Percentiles rank a stretch among this genome's conserved stretches.
phyloP scores from a whole-genome alignment of 352 stramenopile species.

The Phytophthora meadii region DNA sequence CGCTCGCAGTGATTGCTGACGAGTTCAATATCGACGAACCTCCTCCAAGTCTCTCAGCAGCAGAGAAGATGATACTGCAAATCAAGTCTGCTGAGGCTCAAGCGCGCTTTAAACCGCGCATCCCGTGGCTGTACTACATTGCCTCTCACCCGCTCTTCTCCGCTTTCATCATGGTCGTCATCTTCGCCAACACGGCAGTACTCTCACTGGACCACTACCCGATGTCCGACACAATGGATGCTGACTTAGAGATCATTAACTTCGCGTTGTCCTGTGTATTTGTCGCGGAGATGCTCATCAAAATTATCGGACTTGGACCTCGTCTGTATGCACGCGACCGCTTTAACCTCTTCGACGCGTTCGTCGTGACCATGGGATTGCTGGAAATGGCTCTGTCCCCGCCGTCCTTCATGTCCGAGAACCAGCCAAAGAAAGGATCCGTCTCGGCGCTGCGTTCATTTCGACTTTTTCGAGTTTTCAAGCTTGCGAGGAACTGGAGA shows the following conservation, averaged over 20 bases:
- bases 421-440: constrained; percentile 62
- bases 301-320: constrained; percentile 79
- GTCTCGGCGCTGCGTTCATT: constrained; percentile 91
- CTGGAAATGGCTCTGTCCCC: constrained; percentile 72
- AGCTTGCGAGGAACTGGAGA: constrained; percentile 92
- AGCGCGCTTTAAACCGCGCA: constrained; percentile 20
- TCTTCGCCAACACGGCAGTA: constrained; percentile 83
- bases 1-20: constrained; percentile 91
- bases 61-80: constrained; percentile 23
- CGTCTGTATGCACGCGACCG: constrained; percentile 67
- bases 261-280: constrained; percentile 81
- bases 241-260: constrained; percentile 75
- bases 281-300: constrained; percentile 76
- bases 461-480: constrained; percentile 93
- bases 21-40: constrained; percentile 82
- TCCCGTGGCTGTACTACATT: constrained; percentile 53
- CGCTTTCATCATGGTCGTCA: constrained; percentile 69
- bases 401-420: constrained; percentile 67
- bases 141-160: constrained; percentile 64
- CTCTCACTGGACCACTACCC: constrained; percentile 85
- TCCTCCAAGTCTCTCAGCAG: constrained; percentile 33
- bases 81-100: constrained; percentile 29
- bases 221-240: constrained; percentile 55
- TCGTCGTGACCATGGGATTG: constrained; percentile 76
- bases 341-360: constrained; percentile 87